Conservation (phyloP, 179 eudicot species). For the Silene vulgaris region DNA sequence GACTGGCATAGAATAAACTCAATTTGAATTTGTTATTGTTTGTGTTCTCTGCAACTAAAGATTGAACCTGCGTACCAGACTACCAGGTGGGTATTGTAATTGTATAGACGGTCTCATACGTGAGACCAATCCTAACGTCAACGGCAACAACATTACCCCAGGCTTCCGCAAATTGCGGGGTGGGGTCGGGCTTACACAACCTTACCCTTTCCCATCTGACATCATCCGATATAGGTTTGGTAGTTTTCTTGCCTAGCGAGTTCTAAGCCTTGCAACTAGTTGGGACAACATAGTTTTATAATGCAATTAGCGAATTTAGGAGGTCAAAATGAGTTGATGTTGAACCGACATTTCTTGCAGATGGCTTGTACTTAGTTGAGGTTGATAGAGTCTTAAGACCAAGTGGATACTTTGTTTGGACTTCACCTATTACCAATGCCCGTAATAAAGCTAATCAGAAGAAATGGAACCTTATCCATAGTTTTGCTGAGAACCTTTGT, state of each 20-base stretch:
- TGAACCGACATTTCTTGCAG: constrained; percentile 36
- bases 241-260: background rate
- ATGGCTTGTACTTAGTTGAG: constrained; percentile 75
- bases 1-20: background rate
- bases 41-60: background rate
- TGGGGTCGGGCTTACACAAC: no score
- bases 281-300: background rate
- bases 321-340: constrained; percentile 18
- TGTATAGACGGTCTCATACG: no score
- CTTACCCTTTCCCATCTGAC: no score
- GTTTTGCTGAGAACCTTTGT: constrained; percentile 58
- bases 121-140: no score
- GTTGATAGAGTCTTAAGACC: constrained; percentile 89
- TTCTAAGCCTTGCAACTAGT: background rate
- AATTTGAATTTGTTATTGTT: background rate
- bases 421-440: constrained; percentile 75
- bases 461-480: constrained; percentile 65
- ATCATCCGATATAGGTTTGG: no score
- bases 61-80: background rate
- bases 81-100: no score
- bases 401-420: constrained; percentile 99
- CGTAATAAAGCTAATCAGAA: constrained; percentile 75
- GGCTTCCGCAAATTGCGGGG: no score
- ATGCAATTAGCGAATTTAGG: background rate
- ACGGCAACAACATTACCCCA: no score